Conservation (phyloP, 2,329 filamentous ascomycete species). For the Alternaria viburni region DNA sequence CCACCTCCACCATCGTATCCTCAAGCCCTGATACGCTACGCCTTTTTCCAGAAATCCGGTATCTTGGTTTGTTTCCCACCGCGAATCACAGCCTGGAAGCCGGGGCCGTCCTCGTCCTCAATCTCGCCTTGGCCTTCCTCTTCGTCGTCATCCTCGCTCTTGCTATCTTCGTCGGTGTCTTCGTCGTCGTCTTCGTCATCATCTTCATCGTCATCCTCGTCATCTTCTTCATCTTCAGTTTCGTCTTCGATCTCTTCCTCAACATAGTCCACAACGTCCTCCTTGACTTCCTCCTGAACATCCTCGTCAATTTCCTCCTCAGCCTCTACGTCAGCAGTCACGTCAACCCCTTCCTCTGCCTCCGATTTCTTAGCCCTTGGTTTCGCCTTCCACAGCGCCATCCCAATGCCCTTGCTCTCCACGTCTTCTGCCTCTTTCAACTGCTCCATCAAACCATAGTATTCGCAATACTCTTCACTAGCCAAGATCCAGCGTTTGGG, state of each 20-base stretch:
- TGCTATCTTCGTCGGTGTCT: too few relatives aligned
- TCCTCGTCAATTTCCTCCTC: not conserved
- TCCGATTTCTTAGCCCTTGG: fast-evolving
- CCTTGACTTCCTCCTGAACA: not conserved
- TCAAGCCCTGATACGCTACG: too few relatives aligned
- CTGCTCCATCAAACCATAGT: not conserved
- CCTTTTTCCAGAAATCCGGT: not conserved
- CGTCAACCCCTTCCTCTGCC: fast-evolving
- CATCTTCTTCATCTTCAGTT: not conserved
- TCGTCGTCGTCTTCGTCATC: not conserved
- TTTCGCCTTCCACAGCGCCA: not conserved
- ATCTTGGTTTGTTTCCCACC: not conserved
- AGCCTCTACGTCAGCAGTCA: not conserved
- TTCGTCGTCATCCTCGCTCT: not conserved
- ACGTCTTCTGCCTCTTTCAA: not conserved
- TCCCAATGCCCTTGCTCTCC: not conserved
- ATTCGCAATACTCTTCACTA: not conserved
- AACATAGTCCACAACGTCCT: not conserved
- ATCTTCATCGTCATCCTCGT: not conserved
- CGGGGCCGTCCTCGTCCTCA: not conserved
- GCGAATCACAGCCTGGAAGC: not conserved
- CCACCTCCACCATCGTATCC: too few relatives aligned
- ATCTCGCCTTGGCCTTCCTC: too few relatives aligned
- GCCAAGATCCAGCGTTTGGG: not conserved
- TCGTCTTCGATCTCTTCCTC: too few relatives aligned